Evolutionary conservation across 2,329 filamentous ascomycete species (phyloP), one percentile per base, ranked within the genome.

Genomic region (Xylaria multiplex): DNA sequence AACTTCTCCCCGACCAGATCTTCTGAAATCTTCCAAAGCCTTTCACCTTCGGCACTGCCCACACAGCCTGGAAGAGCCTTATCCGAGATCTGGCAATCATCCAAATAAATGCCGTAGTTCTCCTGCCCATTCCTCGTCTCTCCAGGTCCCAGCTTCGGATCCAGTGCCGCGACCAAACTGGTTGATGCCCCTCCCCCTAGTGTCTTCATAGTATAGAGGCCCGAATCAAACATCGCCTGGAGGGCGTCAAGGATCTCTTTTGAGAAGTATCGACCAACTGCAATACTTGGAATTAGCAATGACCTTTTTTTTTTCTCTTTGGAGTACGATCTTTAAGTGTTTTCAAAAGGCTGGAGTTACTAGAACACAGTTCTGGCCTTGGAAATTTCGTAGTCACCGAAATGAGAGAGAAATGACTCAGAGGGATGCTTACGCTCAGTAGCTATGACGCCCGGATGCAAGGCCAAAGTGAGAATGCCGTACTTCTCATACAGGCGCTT

Each of bases 21-120:
- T 69, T 79, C 75, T 0, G 77, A 78, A 14, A 77, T 5, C 53
- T 73, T 72, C 79, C 79, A 81, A 46, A 81, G 69, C 69, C 65
- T 79, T 66, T 78, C 77, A 3, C 77, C 78, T 42, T 73, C 74
- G 6, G 70, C 64, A 42, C 70, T 76, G 22, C 76, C 77, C 8
- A 74, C 67, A 2, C 72, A 64, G 42, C 59, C 46, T 0, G 75
- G 71, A 4, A 48, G 50, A 8, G 72, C 72, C 49, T 62, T 58
- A 2, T 74, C 71, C 22, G 67, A 74, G 54, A 79, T 76, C 66
- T 80, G 79, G 57, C 77, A 80, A 62, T 79, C 74, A 2, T 63
- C 57, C 32, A 79, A 48, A 49, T 62, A 79, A 0, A 64, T 71
- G 6, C 77, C 77, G 46, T 71, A 76, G 43, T 78, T 79, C 64